phyloP scores from a whole-genome alignment of 805 yeast genomes.

The Hanseniaspora meyeri region DNA sequence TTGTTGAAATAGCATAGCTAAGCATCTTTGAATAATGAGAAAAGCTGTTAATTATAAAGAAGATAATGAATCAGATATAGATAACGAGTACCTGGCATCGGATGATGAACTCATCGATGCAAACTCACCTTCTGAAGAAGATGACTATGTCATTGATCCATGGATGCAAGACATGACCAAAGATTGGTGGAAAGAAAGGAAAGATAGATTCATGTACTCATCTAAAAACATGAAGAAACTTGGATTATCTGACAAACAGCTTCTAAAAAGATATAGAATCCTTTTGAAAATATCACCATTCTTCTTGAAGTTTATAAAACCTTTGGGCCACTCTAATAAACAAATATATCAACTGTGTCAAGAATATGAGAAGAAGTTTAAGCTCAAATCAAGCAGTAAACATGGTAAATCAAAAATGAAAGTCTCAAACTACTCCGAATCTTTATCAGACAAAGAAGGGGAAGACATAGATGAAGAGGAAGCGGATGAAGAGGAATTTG shows the following conservation, averaged over 20 bases:
- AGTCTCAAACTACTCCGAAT: neutral
- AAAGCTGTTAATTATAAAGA: constrained; percentile 3
- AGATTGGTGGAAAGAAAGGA: constrained; percentile 8
- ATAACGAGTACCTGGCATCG: constrained; percentile 8
- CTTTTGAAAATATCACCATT: constrained; percentile 13
- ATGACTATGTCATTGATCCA: constrained; percentile 7
- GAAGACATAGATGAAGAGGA: constrained; percentile 69
- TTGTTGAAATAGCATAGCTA: neutral
- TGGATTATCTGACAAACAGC: constrained; percentile 7
- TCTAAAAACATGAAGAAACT: constrained; percentile 10
- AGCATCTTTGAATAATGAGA: neutral
- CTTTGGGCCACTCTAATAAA: constrained; percentile 13
- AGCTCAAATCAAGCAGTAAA: neutral
- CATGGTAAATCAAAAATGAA: neutral
- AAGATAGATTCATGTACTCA: neutral
- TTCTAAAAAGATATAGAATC: constrained; percentile 15
- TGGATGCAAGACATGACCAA: constrained; percentile 13
- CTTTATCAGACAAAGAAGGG: neutral
- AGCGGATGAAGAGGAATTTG: constrained; percentile 54
- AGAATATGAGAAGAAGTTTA: constrained; percentile 1
- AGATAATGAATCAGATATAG: constrained; percentile 7
- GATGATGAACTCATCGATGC: neutral
- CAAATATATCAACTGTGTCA: constrained; percentile 4
- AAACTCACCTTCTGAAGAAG: neutral
- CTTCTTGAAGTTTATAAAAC: constrained; percentile 1